phyloP scores from a whole-genome alignment of 805 yeast species.

The Ogataea pilisensis region DNA sequence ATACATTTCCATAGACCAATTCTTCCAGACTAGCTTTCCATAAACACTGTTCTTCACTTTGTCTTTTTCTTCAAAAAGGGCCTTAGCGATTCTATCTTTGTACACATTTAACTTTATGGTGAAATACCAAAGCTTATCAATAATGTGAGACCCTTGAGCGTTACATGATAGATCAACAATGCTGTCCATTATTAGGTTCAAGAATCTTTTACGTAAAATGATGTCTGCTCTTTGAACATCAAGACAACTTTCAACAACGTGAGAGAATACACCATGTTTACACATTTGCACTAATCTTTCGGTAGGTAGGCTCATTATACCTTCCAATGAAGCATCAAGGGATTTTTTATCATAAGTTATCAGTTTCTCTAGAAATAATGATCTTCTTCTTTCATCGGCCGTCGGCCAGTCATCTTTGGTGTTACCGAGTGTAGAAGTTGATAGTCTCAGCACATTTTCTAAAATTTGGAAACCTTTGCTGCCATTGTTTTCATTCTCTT shows the following conservation, averaged over 20 bases:
- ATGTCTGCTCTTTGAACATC: slow-evolving; percentile 41
- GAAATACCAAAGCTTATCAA: slow-evolving; percentile 80
- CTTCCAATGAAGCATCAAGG: slow-evolving; percentile 53
- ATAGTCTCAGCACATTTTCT: slow-evolving; percentile 62
- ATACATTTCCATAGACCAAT: slow-evolving; percentile 86
- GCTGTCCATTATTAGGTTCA: slow-evolving; percentile 55
- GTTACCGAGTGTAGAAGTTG: slow-evolving; percentile 73
- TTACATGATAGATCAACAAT: slow-evolving; percentile 66
- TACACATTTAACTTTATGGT: slow-evolving; percentile 73
- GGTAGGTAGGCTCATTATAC: slow-evolving; percentile 55
- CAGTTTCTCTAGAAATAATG: slow-evolving; percentile 69
- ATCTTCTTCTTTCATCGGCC: slow-evolving; percentile 78
- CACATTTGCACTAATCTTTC: slow-evolving; percentile 71
- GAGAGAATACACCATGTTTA: slow-evolving; percentile 86
- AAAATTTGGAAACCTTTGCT: slow-evolving; percentile 46
- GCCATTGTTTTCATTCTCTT: slow-evolving; percentile 24
- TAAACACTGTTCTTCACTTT: slow-evolving; percentile 79
- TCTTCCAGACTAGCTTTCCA: slow-evolving; percentile 92
- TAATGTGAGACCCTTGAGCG: slow-evolving; percentile 87
- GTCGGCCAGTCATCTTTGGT: slow-evolving; percentile 90
- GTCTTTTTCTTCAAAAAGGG: slow-evolving; percentile 53
- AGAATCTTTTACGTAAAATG: slow-evolving; percentile 55
- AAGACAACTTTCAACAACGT: slow-evolving; percentile 71
- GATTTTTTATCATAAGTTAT: slow-evolving; percentile 64
- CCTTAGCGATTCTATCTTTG: slow-evolving; percentile 80